These are phyloP conservation scores for Aeschynomene evenia DNA, from an alignment of 306 rosid species.

Conservation along the genomic window DNA sequence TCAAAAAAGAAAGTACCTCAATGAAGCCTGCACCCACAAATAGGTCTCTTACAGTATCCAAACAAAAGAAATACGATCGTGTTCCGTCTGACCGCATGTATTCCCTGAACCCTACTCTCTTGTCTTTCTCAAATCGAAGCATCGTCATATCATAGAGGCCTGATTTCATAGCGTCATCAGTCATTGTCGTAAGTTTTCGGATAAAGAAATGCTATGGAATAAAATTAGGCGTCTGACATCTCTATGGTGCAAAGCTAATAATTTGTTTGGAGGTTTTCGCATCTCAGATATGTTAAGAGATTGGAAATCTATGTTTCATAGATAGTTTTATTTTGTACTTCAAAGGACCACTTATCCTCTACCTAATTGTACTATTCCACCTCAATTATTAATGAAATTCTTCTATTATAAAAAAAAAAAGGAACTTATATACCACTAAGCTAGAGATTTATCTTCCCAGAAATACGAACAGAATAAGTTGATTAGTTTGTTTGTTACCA, in stretches of 20 bases:
- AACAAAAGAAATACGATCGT: constrained; percentile 84
- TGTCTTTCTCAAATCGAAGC: constrained; percentile 74
- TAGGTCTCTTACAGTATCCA: constrained; percentile 60
- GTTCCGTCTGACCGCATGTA: constrained; percentile 84
- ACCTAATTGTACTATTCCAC: too few relatives aligned
- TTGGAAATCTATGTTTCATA: too few relatives aligned
- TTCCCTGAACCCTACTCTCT: constrained; percentile 73
- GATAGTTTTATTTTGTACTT: too few relatives aligned
- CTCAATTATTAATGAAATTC: too few relatives aligned
- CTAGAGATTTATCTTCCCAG: background rate
- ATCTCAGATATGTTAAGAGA: too few relatives aligned
- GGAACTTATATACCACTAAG: background rate
- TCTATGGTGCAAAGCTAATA: too few relatives aligned
- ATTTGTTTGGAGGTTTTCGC: too few relatives aligned
- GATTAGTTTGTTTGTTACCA: constrained; percentile 49
- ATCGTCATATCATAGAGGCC: constrained; percentile 98
- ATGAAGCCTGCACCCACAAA: constrained; percentile 77
- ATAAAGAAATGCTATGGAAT: too few relatives aligned
- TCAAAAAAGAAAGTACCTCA: constrained; percentile 55
- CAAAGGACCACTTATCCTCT: too few relatives aligned
- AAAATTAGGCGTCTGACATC: too few relatives aligned
- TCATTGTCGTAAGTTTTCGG: too few relatives aligned
- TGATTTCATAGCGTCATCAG: constrained; percentile 37
- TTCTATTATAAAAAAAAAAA: too few relatives aligned
- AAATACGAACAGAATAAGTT: constrained; percentile 15